Base-by-base conservation (phyloP, 139 green algal species). In the Edaphochlamys debaryana region DNA sequence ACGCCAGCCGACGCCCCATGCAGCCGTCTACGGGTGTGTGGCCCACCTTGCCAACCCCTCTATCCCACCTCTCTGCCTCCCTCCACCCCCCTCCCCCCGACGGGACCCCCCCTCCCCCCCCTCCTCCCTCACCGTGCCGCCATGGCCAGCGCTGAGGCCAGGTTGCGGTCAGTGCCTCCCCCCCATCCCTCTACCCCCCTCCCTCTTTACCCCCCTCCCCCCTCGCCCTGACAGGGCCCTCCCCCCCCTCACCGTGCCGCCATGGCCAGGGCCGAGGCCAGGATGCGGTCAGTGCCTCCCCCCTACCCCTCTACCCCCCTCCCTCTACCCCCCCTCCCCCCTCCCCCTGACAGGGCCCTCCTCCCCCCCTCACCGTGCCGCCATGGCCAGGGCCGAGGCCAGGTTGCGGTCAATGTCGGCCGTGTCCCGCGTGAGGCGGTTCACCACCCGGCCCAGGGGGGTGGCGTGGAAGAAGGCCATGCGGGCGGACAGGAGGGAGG, bases 391-490 rank as follows among this genome's bases (percentile, higher is more conserved):
- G 29, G 67, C 89, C 52, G 87, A 63, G 0, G 87, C 86, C 38
- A 93, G 81, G 64, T 93, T 91, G 32, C 84, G 89, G 79, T 94
- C 91, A 30, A 93, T 84, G 67, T 92, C 86, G 23, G 79, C 62
- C 2, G 88, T 91, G 80, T 93, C 92, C 79, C 91, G 92, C 36
- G 90, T 95, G 58, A 97, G 92, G 3, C 95, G 89, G 87, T 98
- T 98, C 69, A 98, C 94, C 78, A 98, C 93, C 50, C 94, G 91
- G 42, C 95, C 95, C 27, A 92, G 77, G 1, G 94, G 95, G 4
- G 92, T 98, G 50, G 90, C 92, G 88, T 98, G 94, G 89, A 96
- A 98, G 88, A 98, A 98, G 30, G 88, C 81, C 92, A 98, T 95
- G 30, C 93, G 94, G 38, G 91, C 92, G 20, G 79, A 52, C 74